Percentiles rank a stretch among this genome's conserved stretches.
Conservation (phyloP, 2,329 filamentous ascomycete species). For the Nakataea oryzae region DNA sequence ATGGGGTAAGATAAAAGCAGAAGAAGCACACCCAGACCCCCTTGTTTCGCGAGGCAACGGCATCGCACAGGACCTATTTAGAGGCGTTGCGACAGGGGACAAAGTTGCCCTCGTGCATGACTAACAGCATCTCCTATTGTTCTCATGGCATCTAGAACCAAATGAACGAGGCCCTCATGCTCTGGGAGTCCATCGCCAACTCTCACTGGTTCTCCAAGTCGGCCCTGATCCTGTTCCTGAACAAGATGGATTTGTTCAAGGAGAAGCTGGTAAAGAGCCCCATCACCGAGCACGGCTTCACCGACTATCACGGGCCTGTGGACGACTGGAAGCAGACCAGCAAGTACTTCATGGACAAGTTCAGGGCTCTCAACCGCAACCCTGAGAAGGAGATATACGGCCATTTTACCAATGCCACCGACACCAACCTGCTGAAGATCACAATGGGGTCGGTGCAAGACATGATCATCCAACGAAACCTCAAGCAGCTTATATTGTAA, state of each 20-base stretch:
- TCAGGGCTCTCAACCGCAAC: slow-evolving; percentile 63
- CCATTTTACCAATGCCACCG: slow-evolving; percentile 52
- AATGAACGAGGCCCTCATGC: slow-evolving; percentile 84
- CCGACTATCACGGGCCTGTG: slow-evolving; percentile 64
- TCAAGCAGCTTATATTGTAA: slow-evolving; percentile 68
- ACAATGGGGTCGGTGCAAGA: slow-evolving; percentile 81
- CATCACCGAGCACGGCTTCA: slow-evolving; percentile 64
- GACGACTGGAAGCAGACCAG: slow-evolving; percentile 64
- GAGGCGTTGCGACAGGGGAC: not conserved
- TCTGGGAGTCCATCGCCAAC: slow-evolving; percentile 78
- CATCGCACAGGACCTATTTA: not conserved
- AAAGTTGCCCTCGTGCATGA: not conserved
- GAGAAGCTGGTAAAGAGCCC: slow-evolving; percentile 63
- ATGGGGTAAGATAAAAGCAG: slow-evolving; percentile 56
- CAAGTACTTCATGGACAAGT: slow-evolving; percentile 76
- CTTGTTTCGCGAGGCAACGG: not conserved
- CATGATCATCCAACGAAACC: slow-evolving; percentile 77
- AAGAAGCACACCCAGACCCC: too few relatives aligned
- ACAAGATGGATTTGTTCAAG: slow-evolving; percentile 81
- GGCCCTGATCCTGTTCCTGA: slow-evolving; percentile 73
- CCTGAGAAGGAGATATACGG: slow-evolving; percentile 54
- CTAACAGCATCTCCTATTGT: not conserved
- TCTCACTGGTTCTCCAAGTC: slow-evolving; percentile 80
- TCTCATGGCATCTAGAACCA: slow-evolving; percentile 50
- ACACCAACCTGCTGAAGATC: slow-evolving; percentile 70